These are phyloP conservation scores for Haplosporangium gracile DNA, from an alignment of 192 early-diverging fungal genomes.

Conservation along the genomic window DNA sequence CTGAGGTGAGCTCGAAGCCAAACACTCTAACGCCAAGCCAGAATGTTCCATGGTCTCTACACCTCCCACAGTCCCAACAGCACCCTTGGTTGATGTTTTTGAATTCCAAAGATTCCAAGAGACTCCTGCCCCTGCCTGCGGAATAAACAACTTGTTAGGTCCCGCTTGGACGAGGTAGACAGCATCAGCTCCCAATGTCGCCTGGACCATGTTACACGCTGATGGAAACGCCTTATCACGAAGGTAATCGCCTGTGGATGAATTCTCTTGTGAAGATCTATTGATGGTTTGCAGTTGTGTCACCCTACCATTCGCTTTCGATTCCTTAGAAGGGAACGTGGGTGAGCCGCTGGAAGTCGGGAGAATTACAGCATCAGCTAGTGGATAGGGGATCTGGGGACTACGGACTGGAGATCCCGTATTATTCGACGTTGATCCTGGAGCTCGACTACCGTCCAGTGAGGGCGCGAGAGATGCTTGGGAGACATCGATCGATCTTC, in stretches of 20 bases:
- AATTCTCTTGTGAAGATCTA: neutral
- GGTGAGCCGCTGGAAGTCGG: constrained; percentile 39
- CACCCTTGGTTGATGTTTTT: neutral
- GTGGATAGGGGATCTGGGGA: neutral
- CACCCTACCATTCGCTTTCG: neutral
- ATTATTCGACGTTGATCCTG: neutral
- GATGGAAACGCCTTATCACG: constrained; percentile 36
- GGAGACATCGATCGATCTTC: neutral
- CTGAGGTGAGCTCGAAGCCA: constrained; percentile 6
- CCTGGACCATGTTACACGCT: constrained; percentile 35
- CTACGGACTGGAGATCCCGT: neutral
- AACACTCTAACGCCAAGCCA: neutral
- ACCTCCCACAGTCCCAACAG: constrained; percentile 7
- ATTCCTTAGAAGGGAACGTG: constrained; percentile 1
- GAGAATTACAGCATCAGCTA: neutral
- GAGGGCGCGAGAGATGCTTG: neutral
- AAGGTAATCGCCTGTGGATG: neutral
- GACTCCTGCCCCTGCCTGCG: neutral
- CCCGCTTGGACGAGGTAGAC: constrained; percentile 32
- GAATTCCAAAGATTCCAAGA: constrained; percentile 24
- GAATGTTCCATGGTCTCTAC: neutral
- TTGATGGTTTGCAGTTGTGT: neutral
- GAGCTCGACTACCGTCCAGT: neutral
- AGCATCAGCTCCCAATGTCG: constrained; percentile 33
- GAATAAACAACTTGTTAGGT: constrained; percentile 8